Evolutionary conservation across 1,284 basidiomycete species (phyloP).

Genomic region (Apiotrichum siamense): DNA sequence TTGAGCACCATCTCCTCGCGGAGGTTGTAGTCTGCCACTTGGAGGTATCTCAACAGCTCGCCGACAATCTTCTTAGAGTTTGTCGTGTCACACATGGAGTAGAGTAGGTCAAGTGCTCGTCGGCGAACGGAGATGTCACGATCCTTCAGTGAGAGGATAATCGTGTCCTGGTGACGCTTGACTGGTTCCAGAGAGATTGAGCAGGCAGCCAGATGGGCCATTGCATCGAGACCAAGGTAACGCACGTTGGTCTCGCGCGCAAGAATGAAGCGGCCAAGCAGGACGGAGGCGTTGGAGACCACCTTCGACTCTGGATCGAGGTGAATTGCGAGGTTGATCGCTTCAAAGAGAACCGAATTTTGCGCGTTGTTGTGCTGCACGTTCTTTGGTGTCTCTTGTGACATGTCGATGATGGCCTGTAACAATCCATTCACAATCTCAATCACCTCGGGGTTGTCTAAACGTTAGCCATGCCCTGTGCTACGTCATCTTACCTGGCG

Average conservation of each 20-base stretch:
- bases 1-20: conserved; percentile 98
- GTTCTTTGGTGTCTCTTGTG: conserved; percentile 87
- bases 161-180: conserved; percentile 92
- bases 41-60: conserved; percentile 85
- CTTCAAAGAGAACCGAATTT: conserved; percentile 96
- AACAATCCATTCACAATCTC: conserved; percentile 76
- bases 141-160: conserved; percentile 88
- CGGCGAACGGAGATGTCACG: conserved; percentile 95
- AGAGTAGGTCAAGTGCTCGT: conserved; percentile 87
- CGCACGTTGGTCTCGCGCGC: conserved; percentile 98
- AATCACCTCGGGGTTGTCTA: conserved; percentile 76
- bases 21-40: conserved; percentile 89
- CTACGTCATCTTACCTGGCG: conserved; percentile 60
- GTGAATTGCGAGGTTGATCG: conserved; percentile 95
- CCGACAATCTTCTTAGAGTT: conserved; percentile 94
- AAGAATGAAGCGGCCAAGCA: conserved; percentile 90
- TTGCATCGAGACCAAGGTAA: conserved; percentile 94
- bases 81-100: conserved; percentile 96
- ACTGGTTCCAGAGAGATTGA: conserved; percentile 84
- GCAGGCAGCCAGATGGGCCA: conserved; percentile 94
- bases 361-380: conserved; percentile 99
- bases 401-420: conserved; percentile 85
- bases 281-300: conserved; percentile 80
- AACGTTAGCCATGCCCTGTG: not conserved
- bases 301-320: conserved; percentile 85